Base-by-base conservation (phyloP, 768 basidiomycete species). In the Suillus decipiens region DNA sequence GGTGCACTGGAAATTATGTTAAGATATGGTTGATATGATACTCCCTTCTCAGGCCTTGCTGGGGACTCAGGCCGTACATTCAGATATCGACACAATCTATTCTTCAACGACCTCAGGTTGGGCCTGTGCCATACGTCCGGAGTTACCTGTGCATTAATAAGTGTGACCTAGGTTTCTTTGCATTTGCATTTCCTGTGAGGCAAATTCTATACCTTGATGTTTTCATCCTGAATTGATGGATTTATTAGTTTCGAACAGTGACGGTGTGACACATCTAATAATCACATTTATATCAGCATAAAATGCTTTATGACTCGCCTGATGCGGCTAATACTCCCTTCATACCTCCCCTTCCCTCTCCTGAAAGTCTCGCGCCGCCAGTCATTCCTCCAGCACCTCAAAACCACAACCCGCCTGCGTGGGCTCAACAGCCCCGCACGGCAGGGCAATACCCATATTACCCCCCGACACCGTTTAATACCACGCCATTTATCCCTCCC, bases 381-480 rank as follows among this genome's bases (percentile, higher is more conserved):
- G 67, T 70, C n/a, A 67, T 79, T 37, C 79, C 78, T 37, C 53
- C 72, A 4, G 68, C 69, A 2, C 70, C 71, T 51, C 68, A 67
- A 31, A 67, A 67, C 57, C 75, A 71, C 17, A 60, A 56, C 51
- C 67, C 67, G 47, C 76, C 75, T 1, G 55, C 69, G 31, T 81
- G 80, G 80, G 68, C 75, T 41, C 67, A 74, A 36, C 67, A 71
- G 8, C 72, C 76, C 22, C 76, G 76, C 61, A 66, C 69, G 2
- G 71, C 78, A 0, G 74, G 71, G 61, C 70, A 70, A 51, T 82
- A 79, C 61, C 79, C 81, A 11, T 72, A 70, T 41, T 81, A 81
- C 61, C 76, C 78, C 1, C 62, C 65, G 17, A 75, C 79, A 15
- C 80, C 80, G 5, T 78, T 77, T 41, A 77, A 74, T 42, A 58